Evolutionary conservation across 2,329 filamentous ascomycete genomes (phyloP).

Genomic region (Thielaviopsis musarum): DNA sequence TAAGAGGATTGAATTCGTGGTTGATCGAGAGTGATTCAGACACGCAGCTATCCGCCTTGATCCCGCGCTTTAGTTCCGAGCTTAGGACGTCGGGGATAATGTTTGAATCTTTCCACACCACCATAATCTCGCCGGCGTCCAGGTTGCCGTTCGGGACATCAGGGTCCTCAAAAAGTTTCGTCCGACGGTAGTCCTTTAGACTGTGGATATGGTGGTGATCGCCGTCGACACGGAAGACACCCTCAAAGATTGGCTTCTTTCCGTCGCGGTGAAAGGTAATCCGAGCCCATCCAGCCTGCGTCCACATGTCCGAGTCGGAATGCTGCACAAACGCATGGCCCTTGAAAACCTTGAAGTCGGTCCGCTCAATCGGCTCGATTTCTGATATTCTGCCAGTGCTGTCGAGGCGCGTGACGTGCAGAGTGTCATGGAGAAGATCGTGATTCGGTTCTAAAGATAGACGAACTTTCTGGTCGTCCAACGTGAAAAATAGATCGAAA

Average conservation of each 20-base stretch:
- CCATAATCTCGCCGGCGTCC: constrained; percentile 56
- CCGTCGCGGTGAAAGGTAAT: constrained; percentile 68
- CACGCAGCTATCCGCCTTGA: constrained; percentile 35
- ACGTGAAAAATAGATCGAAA: constrained; percentile 71
- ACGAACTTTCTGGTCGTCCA: constrained; percentile 58
- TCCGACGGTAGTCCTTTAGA: constrained; percentile 53
- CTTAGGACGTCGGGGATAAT: constrained; percentile 32
- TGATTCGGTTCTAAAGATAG: constrained; percentile 78
- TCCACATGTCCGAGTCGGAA: constrained; percentile 47
- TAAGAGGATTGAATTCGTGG: constrained; percentile 52
- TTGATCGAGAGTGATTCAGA: constrained; percentile 74
- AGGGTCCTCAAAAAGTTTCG: constrained; percentile 57
- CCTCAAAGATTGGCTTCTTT: constrained; percentile 65
- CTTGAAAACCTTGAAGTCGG: constrained; percentile 68
- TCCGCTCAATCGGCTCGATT: constrained; percentile 53
- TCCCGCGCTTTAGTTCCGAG: constrained; percentile 45
- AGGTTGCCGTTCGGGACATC: constrained; percentile 31
- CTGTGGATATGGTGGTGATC: constrained; percentile 81
- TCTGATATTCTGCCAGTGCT: constrained; percentile 50
- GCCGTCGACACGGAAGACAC: constrained; percentile 64
- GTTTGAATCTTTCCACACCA: constrained; percentile 85
- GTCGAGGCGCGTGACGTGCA: constrained; percentile 55
- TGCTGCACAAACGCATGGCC: constrained; percentile 58
- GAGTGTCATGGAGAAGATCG: constrained; percentile 66
- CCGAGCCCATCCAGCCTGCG: constrained; percentile 71